Base-by-base conservation (phyloP, 441 rosid species). In the Macaranga tanarius region DNA sequence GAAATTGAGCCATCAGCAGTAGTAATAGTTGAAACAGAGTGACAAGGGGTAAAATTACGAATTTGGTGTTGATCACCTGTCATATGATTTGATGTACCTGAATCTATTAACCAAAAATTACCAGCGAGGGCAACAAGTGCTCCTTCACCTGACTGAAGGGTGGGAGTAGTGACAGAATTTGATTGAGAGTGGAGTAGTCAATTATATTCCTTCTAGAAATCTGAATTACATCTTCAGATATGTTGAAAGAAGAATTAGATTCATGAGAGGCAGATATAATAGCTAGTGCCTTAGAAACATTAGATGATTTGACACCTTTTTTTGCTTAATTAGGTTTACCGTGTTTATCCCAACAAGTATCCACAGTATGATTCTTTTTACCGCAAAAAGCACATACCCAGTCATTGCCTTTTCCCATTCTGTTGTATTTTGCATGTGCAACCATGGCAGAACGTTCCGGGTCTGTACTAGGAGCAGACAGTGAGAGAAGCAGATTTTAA, bases 61-160 rank as follows among this genome's bases (percentile, higher is more conserved):
- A 55, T 20, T 22, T 55, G 28, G 20, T 8, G 60, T 2, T 55
- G 60, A 13, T 55, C 60, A 7, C 28, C 28, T 1, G 25, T 55
- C 60, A 55, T 55, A 8, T 55, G 60, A 55, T 55, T 55, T 22
- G 60, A 55, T 55, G 60, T 28, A 7, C 60, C 60, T 20, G 60
- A 55, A 1, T 55, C 60, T 20, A 55, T 55, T 22, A 55, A 55
- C 60, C 60, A 55, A 55, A 4, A 55, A n/a, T 55, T 55, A 55
- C 28, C 16, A 22, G 13, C 20, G 10, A 4, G 1, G 10, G 26
- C 13, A 20, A 26, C 13, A 55, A 55, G 60, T 20, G 28, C 26
- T 5, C 16, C 60, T 6, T 2, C 20, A 55, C 60, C 28, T 55
- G 13, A 4, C 20, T 55, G 28, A 28, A 22, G 31, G 3, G 1